Conservation (phyloP, 345 rosid genomes). For the Populus davidiana region DNA sequence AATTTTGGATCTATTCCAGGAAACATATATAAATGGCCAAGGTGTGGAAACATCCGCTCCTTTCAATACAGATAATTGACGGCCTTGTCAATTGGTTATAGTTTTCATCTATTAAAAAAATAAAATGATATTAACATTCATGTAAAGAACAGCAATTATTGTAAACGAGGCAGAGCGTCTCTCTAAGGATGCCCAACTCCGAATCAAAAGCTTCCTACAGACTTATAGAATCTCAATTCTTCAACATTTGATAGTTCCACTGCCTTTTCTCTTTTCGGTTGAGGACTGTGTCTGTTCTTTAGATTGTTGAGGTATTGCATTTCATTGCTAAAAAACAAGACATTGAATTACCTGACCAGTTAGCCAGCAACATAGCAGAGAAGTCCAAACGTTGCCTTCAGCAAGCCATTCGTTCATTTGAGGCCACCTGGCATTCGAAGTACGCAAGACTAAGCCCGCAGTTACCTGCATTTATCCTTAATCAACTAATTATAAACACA, state of each 20-base stretch:
- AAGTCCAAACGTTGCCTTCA: slow-evolving; percentile 19
- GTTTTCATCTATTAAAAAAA: not conserved
- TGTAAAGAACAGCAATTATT: slow-evolving; percentile 4
- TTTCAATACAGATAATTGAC: not conserved
- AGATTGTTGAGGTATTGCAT: slow-evolving; percentile 20
- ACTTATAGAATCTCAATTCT: not conserved
- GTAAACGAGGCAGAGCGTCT: slow-evolving; percentile 5
- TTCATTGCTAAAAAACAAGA: slow-evolving; percentile 23
- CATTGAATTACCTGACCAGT: slow-evolving; percentile 12
- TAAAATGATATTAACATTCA: not conserved
- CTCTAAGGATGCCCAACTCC: slow-evolving; percentile 10
- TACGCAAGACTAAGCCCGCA: not conserved
- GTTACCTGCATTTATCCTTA: not conserved
- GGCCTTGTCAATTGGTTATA: not conserved
- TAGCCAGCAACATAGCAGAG: slow-evolving; percentile 14
- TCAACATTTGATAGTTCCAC: not conserved
- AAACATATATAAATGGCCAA: not conserved
- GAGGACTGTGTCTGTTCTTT: not conserved
- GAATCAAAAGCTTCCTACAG: not conserved
- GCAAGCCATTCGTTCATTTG: slow-evolving; percentile 29
- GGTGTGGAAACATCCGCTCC: not conserved
- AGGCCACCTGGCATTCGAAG: slow-evolving; percentile 19
- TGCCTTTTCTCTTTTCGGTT: too few relatives aligned
- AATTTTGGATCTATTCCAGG: slow-evolving; percentile 2
- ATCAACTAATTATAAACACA: too few relatives aligned